A percentile compares a stretch with the other conserved stretches of the same genome.
Conservation (phyloP, 176 grass and related monocot species). For the Juncus inflexus region DNA sequence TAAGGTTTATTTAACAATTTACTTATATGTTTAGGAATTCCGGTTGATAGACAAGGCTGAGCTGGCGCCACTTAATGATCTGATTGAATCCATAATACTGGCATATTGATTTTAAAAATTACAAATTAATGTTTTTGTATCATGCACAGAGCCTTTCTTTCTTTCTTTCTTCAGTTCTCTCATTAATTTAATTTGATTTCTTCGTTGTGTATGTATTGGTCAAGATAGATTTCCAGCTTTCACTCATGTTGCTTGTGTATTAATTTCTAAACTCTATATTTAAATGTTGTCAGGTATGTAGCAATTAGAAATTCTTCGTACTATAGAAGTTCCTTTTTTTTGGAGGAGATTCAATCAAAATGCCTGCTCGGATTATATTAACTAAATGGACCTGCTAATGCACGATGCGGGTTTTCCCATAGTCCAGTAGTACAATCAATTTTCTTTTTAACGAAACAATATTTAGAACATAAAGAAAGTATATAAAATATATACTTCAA, state of each 20-base stretch:
- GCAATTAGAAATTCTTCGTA: no score
- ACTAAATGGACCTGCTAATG: no score
- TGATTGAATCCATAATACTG: constrained; percentile 60
- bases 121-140: constrained; percentile 6
- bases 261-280: neutral
- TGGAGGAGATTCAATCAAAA: no score
- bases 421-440: no score
- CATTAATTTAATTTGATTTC: constrained; percentile 22
- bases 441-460: no score
- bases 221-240: constrained; percentile 10
- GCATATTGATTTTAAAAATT: constrained; percentile 19
- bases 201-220: neutral
- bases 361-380: no score
- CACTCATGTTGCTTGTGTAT: constrained; percentile 19
- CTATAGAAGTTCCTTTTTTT: no score
- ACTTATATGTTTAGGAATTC: constrained; percentile 59
- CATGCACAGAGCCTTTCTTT: constrained; percentile 24
- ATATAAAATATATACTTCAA: no score
- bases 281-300: no score
- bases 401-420: no score
- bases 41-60: constrained; percentile 64
- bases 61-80: constrained; percentile 69
- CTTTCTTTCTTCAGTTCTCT: constrained; percentile 6
- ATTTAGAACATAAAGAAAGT: no score
- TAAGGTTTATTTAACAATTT: neutral